A percentile compares a stretch with the other conserved stretches of the same genome.
Conservation (phyloP, 176 grass and related monocot genomes). For the Alopecurus myosuroides region DNA sequence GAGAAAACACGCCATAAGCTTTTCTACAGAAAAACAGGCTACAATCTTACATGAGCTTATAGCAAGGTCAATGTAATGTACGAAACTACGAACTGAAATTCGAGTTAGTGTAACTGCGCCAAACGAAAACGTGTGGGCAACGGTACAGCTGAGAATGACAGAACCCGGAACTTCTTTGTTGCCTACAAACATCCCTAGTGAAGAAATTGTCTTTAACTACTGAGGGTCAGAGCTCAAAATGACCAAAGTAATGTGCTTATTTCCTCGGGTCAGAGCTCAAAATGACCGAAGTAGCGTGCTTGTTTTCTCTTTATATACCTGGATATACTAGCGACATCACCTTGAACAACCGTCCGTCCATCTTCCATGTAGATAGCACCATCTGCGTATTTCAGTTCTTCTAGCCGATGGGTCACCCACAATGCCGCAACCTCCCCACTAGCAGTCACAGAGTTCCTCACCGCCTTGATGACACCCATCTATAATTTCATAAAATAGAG, state of each 20-base stretch:
- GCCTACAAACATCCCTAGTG: not conserved
- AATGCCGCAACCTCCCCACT: slow-evolving; percentile 68
- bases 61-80: slow-evolving; percentile 10
- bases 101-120: slow-evolving; percentile 2
- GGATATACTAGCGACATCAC: slow-evolving; percentile 46
- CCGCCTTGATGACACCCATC: slow-evolving; percentile 81
- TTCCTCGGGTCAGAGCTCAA: slow-evolving; percentile 58
- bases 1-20: not conserved
- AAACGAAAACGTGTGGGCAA: slow-evolving; percentile 11
- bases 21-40: not conserved
- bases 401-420: slow-evolving; percentile 95
- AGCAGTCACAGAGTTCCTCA: slow-evolving; percentile 71
- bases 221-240: slow-evolving; percentile 42
- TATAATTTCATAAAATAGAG: slow-evolving; percentile 27
- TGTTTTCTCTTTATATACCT: slow-evolving; percentile 83
- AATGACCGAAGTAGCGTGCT: slow-evolving; percentile 47
- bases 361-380: slow-evolving; percentile 97
- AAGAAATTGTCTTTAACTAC: not conserved
- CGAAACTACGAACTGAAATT: slow-evolving; percentile 31
- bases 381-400: slow-evolving; percentile 93
- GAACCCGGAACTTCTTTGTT: not conserved
- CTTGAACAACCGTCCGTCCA: slow-evolving; percentile 68
- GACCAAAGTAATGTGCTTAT: slow-evolving; percentile 47
- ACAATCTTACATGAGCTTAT: not conserved
- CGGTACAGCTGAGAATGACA: not conserved